Evolutionary conservation across 2,329 filamentous ascomycete species (phyloP).

Genomic region (Rutstroemia sydowiana): DNA sequence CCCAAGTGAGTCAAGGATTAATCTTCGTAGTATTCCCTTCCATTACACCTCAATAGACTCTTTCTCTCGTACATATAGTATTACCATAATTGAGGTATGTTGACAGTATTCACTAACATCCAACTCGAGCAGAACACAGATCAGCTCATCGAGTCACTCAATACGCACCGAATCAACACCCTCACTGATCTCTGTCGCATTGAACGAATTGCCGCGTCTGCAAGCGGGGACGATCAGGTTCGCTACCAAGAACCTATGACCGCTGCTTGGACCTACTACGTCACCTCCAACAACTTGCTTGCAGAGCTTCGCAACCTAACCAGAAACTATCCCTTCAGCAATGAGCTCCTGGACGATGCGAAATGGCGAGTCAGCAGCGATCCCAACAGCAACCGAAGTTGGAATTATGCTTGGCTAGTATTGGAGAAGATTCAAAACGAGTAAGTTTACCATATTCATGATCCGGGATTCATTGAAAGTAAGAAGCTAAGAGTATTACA

Average conservation of each 20-base stretch:
- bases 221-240: constrained; percentile 51
- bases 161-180: constrained; percentile 64
- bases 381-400: constrained; percentile 59
- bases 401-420: constrained; percentile 71
- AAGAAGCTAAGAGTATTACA: constrained; percentile 24
- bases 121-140: constrained; percentile 24
- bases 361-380: constrained; percentile 56
- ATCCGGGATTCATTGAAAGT: background rate
- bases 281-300: constrained; percentile 61
- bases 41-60: too few relatives aligned
- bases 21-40: too few relatives aligned
- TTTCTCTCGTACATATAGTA: too few relatives aligned
- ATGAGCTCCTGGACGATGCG: constrained; percentile 57
- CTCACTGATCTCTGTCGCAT: constrained; percentile 65
- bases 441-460: constrained; percentile 38
- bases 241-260: constrained; percentile 60
- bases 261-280: constrained; percentile 63
- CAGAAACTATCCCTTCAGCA: constrained; percentile 59
- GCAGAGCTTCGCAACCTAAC: constrained; percentile 64
- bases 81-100: too few relatives aligned
- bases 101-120: too few relatives aligned
- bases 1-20: too few relatives aligned
- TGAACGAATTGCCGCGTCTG: constrained; percentile 55
- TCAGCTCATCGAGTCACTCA: constrained; percentile 56
- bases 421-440: constrained; percentile 58